Conservation (phyloP, 139 green algal species). For the Dunaliella primolecta region DNA sequence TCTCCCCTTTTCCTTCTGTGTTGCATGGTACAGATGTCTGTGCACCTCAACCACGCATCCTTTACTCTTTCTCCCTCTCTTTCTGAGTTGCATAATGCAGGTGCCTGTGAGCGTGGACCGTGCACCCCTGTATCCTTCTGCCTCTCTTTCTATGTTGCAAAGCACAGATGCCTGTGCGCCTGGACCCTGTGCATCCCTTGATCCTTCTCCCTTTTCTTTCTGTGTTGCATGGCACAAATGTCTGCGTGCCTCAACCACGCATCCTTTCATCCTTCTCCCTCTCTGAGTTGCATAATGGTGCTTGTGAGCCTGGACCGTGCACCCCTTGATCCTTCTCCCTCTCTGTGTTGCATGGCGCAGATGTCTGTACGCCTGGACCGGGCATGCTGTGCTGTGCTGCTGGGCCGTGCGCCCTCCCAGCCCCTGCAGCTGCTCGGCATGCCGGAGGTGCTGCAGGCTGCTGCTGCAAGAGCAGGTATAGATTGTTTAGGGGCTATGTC, state of each 20-base stretch:
- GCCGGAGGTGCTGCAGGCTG: neutral
- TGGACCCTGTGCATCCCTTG: neutral
- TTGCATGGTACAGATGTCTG: neutral
- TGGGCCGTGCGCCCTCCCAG: neutral
- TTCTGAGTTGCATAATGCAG: no score
- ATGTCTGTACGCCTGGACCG: neutral
- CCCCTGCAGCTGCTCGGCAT: neutral
- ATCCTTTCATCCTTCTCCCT: no score
- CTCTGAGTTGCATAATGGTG: no score
- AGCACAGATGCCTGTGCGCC: neutral
- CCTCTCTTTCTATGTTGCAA: neutral
- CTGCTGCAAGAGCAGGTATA: neutral
- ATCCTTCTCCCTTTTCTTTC: no score
- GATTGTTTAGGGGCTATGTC: neutral
- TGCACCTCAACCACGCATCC: neutral
- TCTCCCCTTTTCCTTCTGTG: no score
- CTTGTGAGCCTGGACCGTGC: neutral
- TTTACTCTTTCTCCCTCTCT: no score
- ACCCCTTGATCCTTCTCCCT: no score
- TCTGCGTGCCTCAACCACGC: neutral
- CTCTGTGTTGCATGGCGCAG: neutral
- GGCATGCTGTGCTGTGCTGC: constrained; percentile 1
- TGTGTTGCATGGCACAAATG: neutral
- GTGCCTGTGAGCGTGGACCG: no score
- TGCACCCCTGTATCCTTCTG: no score